These are phyloP conservation scores for Malassezia cuniculi DNA, from an alignment of 1,284 basidiomycete genomes.

Conservation along the genomic window DNA sequence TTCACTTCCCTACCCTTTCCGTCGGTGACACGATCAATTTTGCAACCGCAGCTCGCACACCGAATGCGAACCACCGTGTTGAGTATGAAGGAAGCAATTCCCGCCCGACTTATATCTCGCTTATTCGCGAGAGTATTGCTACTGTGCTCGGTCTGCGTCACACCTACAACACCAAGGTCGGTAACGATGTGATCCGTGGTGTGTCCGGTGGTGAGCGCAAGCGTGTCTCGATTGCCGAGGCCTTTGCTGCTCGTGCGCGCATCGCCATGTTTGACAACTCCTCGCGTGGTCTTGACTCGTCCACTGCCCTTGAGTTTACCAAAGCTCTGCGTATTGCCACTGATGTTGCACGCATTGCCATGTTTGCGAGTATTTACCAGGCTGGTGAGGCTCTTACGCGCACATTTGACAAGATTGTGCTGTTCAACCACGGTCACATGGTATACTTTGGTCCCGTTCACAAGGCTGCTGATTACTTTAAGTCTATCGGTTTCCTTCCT, in stretches of 20 bases:
- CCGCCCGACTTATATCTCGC: constrained; percentile 48
- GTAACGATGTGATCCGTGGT: constrained; percentile 63
- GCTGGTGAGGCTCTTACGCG: neutral
- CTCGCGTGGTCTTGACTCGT: constrained; percentile 65
- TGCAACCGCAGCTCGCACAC: constrained; percentile 15
- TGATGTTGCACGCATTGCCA: constrained; percentile 62
- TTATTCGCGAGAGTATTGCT: constrained; percentile 51
- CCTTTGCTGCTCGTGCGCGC: constrained; percentile 51
- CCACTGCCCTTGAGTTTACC: constrained; percentile 65
- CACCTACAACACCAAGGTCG: constrained; percentile 59
- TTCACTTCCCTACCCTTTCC: constrained; percentile 63
- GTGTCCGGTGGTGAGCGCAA: constrained; percentile 53
- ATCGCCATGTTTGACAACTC: constrained; percentile 61
- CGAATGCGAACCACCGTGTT: neutral
- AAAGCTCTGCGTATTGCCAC: constrained; percentile 63
- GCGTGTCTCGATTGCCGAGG: constrained; percentile 63
- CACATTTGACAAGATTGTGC: neutral
- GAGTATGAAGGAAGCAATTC: neutral
- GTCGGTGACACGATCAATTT: constrained; percentile 47
- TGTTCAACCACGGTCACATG: constrained; percentile 53
- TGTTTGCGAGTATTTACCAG: constrained; percentile 70
- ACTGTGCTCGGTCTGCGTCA: constrained; percentile 64
- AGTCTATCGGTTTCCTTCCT: constrained; percentile 36
- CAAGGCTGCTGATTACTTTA: constrained; percentile 21
- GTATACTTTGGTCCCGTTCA: constrained; percentile 49